Conservation (phyloP, 2,329 filamentous ascomycete species). For the Fusarium ambrosium region DNA sequence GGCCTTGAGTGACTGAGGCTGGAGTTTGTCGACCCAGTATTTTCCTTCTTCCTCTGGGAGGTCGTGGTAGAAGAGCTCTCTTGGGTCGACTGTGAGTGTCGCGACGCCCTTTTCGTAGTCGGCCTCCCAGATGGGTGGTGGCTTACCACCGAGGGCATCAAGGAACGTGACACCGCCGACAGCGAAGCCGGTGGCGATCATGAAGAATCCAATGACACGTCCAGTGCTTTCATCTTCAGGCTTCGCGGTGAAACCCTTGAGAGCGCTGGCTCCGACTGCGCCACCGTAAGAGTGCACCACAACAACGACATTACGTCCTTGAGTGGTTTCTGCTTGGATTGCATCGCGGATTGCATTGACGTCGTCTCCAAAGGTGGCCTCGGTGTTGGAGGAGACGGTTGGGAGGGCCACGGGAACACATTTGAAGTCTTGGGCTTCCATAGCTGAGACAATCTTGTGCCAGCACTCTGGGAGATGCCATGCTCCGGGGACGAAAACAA, state of each 20-base stretch:
- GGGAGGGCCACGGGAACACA: constrained; percentile 56
- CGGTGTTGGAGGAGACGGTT: constrained; percentile 52
- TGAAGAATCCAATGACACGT: constrained; percentile 58
- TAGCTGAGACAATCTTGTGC: constrained; percentile 50
- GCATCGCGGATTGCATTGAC: constrained; percentile 54
- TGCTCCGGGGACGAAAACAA: constrained; percentile 62
- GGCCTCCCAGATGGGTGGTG: constrained; percentile 57
- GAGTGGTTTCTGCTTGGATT: constrained; percentile 52
- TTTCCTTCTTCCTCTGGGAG: constrained; percentile 58
- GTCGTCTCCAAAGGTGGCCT: constrained; percentile 58
- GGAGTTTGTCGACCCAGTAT: constrained; percentile 58
- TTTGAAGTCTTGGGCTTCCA: constrained; percentile 51
- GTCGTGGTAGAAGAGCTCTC: constrained; percentile 65
- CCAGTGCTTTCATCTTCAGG: constrained; percentile 40
- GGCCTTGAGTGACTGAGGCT: constrained; percentile 57
- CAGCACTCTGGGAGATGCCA: constrained; percentile 61
- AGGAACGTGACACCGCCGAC: constrained; percentile 56
- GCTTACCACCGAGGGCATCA: constrained; percentile 56
- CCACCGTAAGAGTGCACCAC: constrained; percentile 65
- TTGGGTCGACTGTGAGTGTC: constrained; percentile 53
- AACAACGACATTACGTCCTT: constrained; percentile 60
- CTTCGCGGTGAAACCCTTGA: constrained; percentile 56
- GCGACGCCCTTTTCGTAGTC: constrained; percentile 58
- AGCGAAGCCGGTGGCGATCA: constrained; percentile 61
- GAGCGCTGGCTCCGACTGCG: constrained; percentile 59